Evolutionary conservation across 805 yeast species (phyloP).

Genomic region (Ogataea nakhonphanomensis): DNA sequence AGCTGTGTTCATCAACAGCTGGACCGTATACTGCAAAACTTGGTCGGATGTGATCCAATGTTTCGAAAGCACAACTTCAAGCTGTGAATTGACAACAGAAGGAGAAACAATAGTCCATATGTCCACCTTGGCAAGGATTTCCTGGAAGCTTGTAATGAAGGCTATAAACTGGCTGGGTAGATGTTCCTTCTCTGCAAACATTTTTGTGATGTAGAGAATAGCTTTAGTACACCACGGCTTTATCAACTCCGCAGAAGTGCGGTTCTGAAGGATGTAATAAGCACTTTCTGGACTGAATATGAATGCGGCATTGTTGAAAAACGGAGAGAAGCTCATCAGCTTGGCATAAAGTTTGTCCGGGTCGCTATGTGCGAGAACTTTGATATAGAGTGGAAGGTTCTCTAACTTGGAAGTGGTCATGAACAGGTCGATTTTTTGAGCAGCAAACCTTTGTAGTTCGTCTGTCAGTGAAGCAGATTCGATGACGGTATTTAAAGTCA

Average conservation of each 20-base stretch:
- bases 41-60: slow-evolving; percentile 42
- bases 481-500: not conserved
- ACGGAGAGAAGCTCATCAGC: slow-evolving; percentile 22
- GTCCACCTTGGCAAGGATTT: slow-evolving; percentile 29
- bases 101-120: slow-evolving; percentile 42
- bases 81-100: slow-evolving; percentile 54
- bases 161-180: slow-evolving; percentile 29
- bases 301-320: slow-evolving; percentile 32
- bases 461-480: not conserved
- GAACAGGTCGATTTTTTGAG: not conserved
- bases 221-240: slow-evolving; percentile 56
- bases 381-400: slow-evolving; percentile 1
- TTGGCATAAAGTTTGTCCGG: slow-evolving; percentile 4
- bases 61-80: slow-evolving; percentile 54
- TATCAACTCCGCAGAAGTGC: slow-evolving; percentile 23
- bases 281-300: slow-evolving; percentile 29
- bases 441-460: not conserved
- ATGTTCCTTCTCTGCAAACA: slow-evolving; percentile 47
- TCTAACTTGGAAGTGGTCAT: not conserved
- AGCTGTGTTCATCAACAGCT: slow-evolving; percentile 37
- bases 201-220: slow-evolving; percentile 58
- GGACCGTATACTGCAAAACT: slow-evolving; percentile 45
- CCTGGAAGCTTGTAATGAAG: slow-evolving; percentile 33
- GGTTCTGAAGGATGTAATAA: slow-evolving; percentile 5
- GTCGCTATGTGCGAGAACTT: not conserved